Evolutionary conservation across 345 rosid genomes (phyloP), one percentile per base, ranked within the genome.

Genomic region (Gynandropsis gynandra): DNA sequence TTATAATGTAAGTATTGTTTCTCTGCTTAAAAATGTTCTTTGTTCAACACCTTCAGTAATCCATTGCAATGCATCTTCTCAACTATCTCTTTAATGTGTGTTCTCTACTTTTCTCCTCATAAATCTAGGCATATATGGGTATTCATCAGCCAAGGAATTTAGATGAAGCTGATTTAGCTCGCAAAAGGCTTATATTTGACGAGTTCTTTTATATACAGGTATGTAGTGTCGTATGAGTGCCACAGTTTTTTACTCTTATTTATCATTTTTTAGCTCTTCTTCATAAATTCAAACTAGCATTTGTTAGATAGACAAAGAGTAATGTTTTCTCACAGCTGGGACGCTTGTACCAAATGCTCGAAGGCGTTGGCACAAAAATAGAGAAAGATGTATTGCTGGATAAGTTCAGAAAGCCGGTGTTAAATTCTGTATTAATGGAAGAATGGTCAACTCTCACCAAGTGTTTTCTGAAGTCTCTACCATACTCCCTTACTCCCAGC

Each of bases 171-270:
- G 92, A 87, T 74, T 74, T 74, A 67, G 92, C 98, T 77, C 96
- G 95, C 65, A 90, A 80, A 76, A 80, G 98, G 62, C 79, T 87
- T 52, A 77, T 87, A 65, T 90, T 87, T 50, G 96, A 87, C 37
- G 98, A 87, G 61, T 90, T 90, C 72, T 84, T 90, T 76, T 87
- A 87, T 65, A 68, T 90, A 56, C 98, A 87, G 96, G 98, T 90
- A 62, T n/a, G 18, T 49, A 38, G 52, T 24, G 13, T 55, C 7
- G 50, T 58, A 17, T 50, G 36, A 33, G 29, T 37, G 47, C 12
- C 15, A 42, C 46, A 16, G 48, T 19, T 54, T 15, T 17, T 27
- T 10, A 52, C 24, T 54, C 57, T 42, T 14, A 67, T 54, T 12
- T 56, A 11, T 10, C 42, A 51, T 53, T 59, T 42, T 59, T 58